These are phyloP conservation scores for Bacterosira constricta DNA, from an alignment of 108 stramenopile species.

Conservation along the genomic window DNA sequence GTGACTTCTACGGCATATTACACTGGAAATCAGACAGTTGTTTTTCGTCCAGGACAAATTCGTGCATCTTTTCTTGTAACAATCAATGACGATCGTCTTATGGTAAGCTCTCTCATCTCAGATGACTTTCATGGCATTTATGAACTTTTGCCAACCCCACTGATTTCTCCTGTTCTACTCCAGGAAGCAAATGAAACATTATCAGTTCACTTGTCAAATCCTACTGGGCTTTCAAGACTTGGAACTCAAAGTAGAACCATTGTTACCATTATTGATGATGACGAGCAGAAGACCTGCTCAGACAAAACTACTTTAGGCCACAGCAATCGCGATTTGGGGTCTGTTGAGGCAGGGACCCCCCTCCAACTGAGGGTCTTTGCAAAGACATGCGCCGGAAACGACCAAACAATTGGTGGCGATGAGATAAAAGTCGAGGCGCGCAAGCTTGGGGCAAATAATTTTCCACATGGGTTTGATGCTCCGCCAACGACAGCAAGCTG, in stretches of 20 bases:
- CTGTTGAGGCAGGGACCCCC: slow-evolving; percentile 23
- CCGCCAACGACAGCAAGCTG: slow-evolving; percentile 13
- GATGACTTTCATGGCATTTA: background rate
- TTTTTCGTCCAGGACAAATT: slow-evolving; percentile 55
- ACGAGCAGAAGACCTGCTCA: slow-evolving; percentile 31
- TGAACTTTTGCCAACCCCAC: background rate
- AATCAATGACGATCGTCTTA: slow-evolving; percentile 62
- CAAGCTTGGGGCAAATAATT: background rate
- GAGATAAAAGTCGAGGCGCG: slow-evolving; percentile 31
- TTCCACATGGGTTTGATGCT: slow-evolving; percentile 3
- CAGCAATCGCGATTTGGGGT: slow-evolving; percentile 9
- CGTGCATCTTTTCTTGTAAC: slow-evolving; percentile 58
- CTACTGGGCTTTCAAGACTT: slow-evolving; percentile 34
- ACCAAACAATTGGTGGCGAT: slow-evolving; percentile 33
- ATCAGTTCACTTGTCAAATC: slow-evolving; percentile 36
- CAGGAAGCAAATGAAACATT: slow-evolving; percentile 48
- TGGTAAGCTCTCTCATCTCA: slow-evolving; percentile 36
- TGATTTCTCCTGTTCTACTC: background rate
- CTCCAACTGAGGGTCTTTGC: slow-evolving; percentile 32
- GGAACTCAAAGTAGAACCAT: slow-evolving; percentile 52
- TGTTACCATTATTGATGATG: slow-evolving; percentile 66
- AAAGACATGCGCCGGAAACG: slow-evolving; percentile 16
- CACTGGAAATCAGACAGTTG: slow-evolving; percentile 55
- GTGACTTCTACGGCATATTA: slow-evolving; percentile 57
- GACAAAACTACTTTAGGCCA: slow-evolving; percentile 8